Percentiles rank a stretch among this genome's conserved stretches.
Evolutionary conservation across 2,329 filamentous ascomycete genomes (phyloP).

Genomic region (Cladophialophora psammophila): DNA sequence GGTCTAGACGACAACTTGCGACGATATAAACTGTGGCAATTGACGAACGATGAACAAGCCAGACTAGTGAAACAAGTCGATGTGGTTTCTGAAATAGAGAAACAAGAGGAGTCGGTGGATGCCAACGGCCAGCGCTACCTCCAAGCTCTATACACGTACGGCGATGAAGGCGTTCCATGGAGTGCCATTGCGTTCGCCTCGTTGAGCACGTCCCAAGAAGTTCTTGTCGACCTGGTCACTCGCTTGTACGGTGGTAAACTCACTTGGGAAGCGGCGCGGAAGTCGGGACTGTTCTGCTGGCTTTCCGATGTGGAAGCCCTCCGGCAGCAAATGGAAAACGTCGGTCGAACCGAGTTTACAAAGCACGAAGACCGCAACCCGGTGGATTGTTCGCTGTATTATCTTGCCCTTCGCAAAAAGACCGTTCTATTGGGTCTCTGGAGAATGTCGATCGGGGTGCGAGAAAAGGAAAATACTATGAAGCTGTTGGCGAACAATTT

Average conservation of each 20-base stretch:
- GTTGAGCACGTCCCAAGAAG: conserved; percentile 73
- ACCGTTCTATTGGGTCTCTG: conserved; percentile 87
- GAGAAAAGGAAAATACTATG: conserved; percentile 81
- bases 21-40: conserved; percentile 74
- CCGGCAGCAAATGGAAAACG: conserved; percentile 80
- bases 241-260: conserved; percentile 80
- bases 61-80: conserved; percentile 79
- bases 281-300: conserved; percentile 96
- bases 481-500: conserved; percentile 91
- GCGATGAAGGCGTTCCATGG: conserved; percentile 63
- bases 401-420: conserved; percentile 90
- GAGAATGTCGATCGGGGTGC: conserved; percentile 91
- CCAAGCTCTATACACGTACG: conserved; percentile 72
- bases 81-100: conserved; percentile 82
- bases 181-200: conserved; percentile 84
- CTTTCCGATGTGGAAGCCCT: conserved; percentile 77
- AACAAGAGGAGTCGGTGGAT: conserved; percentile 86
- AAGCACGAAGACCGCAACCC: conserved; percentile 84
- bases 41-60: conserved; percentile 64
- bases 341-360: conserved; percentile 93
- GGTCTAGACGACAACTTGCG: conserved; percentile 79
- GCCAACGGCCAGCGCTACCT: conserved; percentile 84
- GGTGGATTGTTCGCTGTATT: conserved; percentile 88
- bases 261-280: conserved; percentile 82
- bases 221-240: conserved; percentile 82